Conservation (phyloP, 306 rosid species). For the Heteromeles arbutifolia region DNA sequence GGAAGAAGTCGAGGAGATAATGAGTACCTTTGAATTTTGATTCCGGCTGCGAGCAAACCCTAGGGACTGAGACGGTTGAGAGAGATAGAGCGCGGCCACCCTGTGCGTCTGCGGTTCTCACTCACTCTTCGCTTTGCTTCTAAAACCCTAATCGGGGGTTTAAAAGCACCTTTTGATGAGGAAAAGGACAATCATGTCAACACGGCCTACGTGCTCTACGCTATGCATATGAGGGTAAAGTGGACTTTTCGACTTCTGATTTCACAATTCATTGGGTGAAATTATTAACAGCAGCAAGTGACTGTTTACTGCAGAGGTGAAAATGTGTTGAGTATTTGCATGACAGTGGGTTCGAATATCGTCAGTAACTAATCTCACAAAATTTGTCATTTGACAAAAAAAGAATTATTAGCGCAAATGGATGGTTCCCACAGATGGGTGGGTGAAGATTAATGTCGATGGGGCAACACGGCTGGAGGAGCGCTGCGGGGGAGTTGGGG, state of each 20-base stretch:
- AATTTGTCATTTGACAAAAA: no score
- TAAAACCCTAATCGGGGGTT: slow-evolving; percentile 6
- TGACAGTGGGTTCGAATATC: no score
- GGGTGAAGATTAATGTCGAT: no score
- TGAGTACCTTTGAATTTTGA: neutral
- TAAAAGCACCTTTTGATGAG: neutral
- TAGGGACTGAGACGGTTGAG: neutral
- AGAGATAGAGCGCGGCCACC: neutral
- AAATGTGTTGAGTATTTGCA: no score
- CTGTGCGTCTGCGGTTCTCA: neutral
- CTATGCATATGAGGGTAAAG: neutral
- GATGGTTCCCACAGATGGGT: no score
- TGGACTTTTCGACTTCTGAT: neutral
- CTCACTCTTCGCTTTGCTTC: neutral
- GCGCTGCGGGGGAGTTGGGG: no score
- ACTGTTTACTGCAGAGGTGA: rapidly evolving
- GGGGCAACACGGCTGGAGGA: no score
- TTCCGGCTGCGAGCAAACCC: neutral
- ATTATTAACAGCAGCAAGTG: no score
- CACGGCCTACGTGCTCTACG: no score
- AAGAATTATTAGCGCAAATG: no score
- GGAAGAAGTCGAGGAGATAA: neutral
- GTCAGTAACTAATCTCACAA: rapidly evolving
- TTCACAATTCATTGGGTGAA: neutral
- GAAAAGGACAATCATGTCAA: neutral